A percentile compares a stretch with the other conserved stretches of the same genome.
phyloP scores from a whole-genome alignment of 164 flowering plant genomes.

The Brasenia schreberi region DNA sequence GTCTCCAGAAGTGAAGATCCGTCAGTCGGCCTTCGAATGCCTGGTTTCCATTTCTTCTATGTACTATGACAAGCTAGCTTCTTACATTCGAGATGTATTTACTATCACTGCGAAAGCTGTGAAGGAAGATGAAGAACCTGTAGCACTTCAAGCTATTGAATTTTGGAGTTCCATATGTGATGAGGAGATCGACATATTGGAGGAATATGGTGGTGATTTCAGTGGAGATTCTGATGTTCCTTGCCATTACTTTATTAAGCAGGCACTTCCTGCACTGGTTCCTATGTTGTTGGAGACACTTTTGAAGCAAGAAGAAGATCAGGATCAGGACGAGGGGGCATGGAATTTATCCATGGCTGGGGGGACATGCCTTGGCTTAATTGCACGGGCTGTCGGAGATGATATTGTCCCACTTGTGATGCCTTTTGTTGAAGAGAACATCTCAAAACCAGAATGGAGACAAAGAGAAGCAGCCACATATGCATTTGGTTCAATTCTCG shows the following conservation, averaged over 20 bases:
- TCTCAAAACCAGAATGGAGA: constrained; percentile 55
- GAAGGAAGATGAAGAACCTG: constrained; percentile 53
- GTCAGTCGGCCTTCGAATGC: constrained; percentile 60
- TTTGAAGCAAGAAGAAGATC: constrained; percentile 57
- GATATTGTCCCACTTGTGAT: constrained; percentile 55
- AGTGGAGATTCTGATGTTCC: constrained; percentile 43
- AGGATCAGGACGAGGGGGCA: constrained; percentile 57
- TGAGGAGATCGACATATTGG: constrained; percentile 53
- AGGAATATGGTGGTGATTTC: constrained; percentile 45
- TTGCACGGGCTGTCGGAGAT: constrained; percentile 51
- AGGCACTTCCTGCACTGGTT: constrained; percentile 48
- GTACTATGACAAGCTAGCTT: constrained; percentile 42
- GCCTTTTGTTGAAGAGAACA: constrained; percentile 54
- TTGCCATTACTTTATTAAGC: constrained; percentile 51
- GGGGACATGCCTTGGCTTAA: constrained; percentile 55
- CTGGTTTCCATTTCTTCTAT: constrained; percentile 49
- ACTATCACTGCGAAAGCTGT: constrained; percentile 53
- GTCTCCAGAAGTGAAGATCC: constrained; percentile 34
- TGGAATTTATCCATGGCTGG: constrained; percentile 74
- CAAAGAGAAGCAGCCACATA: constrained; percentile 59
- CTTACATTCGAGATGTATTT: constrained; percentile 46
- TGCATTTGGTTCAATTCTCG: constrained; percentile 61
- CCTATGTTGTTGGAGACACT: constrained; percentile 50
- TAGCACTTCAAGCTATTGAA: constrained; percentile 56
- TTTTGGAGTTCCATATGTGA: constrained; percentile 61